A percentile compares a stretch with the other conserved stretches of the same genome.
phyloP scores from a whole-genome alignment of 352 stramenopile species.

The Phytophthora lateralis region DNA sequence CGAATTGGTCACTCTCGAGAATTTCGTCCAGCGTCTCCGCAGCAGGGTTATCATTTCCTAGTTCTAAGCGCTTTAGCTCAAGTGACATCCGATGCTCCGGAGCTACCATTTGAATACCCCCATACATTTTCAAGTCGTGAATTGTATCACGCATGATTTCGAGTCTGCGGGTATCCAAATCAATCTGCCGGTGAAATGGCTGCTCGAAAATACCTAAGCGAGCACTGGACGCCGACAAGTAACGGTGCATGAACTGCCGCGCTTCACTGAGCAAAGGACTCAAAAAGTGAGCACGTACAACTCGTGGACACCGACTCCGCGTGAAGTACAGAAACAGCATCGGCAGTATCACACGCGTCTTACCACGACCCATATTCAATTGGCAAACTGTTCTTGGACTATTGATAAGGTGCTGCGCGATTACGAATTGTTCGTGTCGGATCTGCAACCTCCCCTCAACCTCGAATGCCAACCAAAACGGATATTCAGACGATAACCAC shows the following conservation, averaged over 20 bases:
- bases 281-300: constrained; percentile 73
- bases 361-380: constrained; percentile 90
- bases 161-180: constrained; percentile 34
- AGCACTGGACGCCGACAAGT: constrained; percentile 52
- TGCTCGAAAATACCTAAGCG: constrained; percentile 56
- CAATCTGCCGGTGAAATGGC: constrained; percentile 71
- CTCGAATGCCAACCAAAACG: constrained; percentile 90
- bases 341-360: constrained; percentile 88
- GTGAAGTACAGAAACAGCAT: constrained; percentile 86
- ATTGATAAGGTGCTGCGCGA: constrained; percentile 77
- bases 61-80: constrained; percentile 72
- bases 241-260: constrained; percentile 64
- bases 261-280: constrained; percentile 66
- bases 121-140: constrained; percentile 38
- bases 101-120: constrained; percentile 73
- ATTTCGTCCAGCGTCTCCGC: constrained; percentile 41
- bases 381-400: constrained; percentile 72
- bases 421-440: constrained; percentile 76
- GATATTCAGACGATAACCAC: constrained; percentile 62
- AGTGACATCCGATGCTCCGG: constrained; percentile 90
- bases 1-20: constrained; percentile 51
- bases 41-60: constrained; percentile 1
- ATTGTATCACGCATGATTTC: constrained; percentile 43
- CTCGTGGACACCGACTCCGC: constrained; percentile 9
- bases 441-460: constrained; percentile 83